phyloP scores from a whole-genome alignment of 768 basidiomycete genomes.

The Mycena rebaudengoi region DNA sequence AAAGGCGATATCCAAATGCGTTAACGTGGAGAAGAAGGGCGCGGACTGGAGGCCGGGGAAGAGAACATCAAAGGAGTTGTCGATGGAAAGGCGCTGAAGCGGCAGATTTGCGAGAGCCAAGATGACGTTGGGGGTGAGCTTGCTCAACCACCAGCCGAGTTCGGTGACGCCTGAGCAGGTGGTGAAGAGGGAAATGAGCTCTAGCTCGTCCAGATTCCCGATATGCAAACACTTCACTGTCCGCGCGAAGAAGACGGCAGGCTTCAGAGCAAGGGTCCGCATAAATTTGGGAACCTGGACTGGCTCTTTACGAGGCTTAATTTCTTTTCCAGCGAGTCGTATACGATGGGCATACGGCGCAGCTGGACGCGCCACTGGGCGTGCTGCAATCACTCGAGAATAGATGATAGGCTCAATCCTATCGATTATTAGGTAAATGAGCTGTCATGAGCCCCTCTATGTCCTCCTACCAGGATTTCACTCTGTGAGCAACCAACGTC shows the following conservation, averaged over 20 bases:
- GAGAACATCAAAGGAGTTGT: constrained; percentile 1
- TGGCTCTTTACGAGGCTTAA: not conserved
- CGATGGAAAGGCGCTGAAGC: constrained; percentile 22
- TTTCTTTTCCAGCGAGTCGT: too few species aligned
- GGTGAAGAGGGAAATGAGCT: constrained; percentile 14
- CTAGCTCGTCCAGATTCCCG: constrained; percentile 2
- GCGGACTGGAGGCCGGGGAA: not conserved
- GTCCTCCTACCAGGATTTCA: constrained; percentile 17
- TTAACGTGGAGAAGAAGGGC: not conserved
- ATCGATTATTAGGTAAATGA: too few species aligned
- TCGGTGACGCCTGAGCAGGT: constrained; percentile 18
- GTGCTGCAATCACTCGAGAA: constrained; percentile 9
- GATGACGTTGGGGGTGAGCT: not conserved
- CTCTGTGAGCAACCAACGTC: constrained; percentile 17
- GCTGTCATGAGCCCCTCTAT: too few species aligned
- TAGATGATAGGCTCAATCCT: constrained; percentile 27
- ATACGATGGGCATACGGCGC: too few species aligned
- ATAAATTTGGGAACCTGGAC: constrained; percentile 1
- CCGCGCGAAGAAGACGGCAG: constrained; percentile 14
- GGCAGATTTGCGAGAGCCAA: not conserved
- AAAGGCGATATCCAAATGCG: constrained; percentile 18
- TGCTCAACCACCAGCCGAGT: constrained; percentile 13
- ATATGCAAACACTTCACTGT: constrained; percentile 15
- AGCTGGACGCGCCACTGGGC: not conserved
- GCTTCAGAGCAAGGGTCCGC: constrained; percentile 12